These are phyloP conservation scores for Papiliotrema laurentii DNA, from an alignment of 1,284 basidiomycete species.

Conservation along the genomic window DNA sequence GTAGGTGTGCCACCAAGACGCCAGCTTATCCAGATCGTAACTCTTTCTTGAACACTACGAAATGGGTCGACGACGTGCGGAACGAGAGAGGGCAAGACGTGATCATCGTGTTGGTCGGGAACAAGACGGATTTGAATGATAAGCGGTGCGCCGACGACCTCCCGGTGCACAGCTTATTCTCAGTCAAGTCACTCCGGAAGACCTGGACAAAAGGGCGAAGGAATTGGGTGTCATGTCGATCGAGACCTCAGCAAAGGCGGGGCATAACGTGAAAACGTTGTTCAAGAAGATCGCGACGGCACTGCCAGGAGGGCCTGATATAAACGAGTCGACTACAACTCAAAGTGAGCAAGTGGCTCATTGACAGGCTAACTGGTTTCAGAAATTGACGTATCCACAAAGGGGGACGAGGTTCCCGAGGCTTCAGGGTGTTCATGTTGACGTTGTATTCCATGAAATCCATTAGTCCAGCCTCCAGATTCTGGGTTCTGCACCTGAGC, in stretches of 20 bases:
- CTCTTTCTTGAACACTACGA: slow-evolving; percentile 94
- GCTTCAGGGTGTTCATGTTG: slow-evolving; percentile 47
- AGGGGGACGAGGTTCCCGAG: slow-evolving; percentile 37
- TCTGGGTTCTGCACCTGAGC: too few species aligned
- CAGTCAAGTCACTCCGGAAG: slow-evolving; percentile 98
- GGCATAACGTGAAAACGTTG: slow-evolving; percentile 96
- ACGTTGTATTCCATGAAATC: not conserved
- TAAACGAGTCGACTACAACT: slow-evolving; percentile 58
- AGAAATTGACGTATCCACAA: slow-evolving; percentile 49
- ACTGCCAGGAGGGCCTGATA: slow-evolving; percentile 84
- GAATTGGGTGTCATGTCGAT: slow-evolving; percentile 97
- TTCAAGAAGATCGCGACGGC: slow-evolving; percentile 99
- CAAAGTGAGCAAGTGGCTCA: slow-evolving; percentile 34
- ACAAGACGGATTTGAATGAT: slow-evolving; percentile 84
- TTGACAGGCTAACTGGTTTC: not conserved
- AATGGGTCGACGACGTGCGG: slow-evolving; percentile 99
- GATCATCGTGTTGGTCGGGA: slow-evolving; percentile 96
- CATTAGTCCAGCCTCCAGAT: too few species aligned
- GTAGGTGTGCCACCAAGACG: slow-evolving; percentile 54
- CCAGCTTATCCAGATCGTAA: slow-evolving; percentile 64
- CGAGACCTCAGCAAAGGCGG: slow-evolving; percentile 98
- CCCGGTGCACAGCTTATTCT: not conserved
- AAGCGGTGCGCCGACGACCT: slow-evolving; percentile 22
- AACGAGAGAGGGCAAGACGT: slow-evolving; percentile 97
- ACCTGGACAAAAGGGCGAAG: slow-evolving; percentile 89